phyloP scores from a whole-genome alignment of 495 filamentous ascomycete species.

The Podospora anserina region DNA sequence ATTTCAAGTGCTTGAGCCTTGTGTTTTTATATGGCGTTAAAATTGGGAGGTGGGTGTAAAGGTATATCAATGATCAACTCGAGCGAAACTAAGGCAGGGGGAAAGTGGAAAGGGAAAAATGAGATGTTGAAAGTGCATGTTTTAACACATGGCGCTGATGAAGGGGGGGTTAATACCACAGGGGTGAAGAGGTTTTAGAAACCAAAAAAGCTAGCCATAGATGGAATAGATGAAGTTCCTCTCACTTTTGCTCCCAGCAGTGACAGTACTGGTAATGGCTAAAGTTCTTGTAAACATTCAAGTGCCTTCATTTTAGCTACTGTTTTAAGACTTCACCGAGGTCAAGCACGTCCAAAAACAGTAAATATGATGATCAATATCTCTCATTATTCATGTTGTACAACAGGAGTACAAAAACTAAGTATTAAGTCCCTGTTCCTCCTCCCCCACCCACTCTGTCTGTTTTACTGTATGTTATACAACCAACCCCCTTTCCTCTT shows the following conservation, averaged over 20 bases:
- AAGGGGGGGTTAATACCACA: constrained; percentile 2
- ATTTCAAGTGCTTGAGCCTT: constrained; percentile 1
- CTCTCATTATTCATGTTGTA: not conserved
- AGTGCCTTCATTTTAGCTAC: too few relatives aligned
- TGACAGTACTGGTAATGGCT: too few relatives aligned
- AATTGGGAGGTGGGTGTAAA: not conserved
- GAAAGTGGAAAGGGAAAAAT: constrained; percentile 8
- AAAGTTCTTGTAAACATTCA: too few relatives aligned
- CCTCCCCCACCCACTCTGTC: not conserved
- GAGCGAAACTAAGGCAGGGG: not conserved
- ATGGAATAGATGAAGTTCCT: constrained; percentile 1
- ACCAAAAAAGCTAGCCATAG: not conserved
- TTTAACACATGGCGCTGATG: constrained; percentile 33
- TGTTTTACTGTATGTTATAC: not conserved
- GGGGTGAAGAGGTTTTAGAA: not conserved
- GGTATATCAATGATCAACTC: constrained; percentile 26
- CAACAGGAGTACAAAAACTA: not conserved
- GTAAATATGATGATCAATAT: not conserved
- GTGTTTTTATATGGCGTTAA: constrained; percentile 8
- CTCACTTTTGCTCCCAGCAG: not conserved
- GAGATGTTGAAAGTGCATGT: constrained; percentile 18
- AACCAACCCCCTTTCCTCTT: not conserved
- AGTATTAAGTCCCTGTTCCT: not conserved
- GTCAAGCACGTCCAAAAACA: not conserved
- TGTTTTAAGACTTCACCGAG: too few relatives aligned